Base-by-base conservation (phyloP, 2,329 filamentous ascomycete species). In the Aspergillus arachidicola region DNA sequence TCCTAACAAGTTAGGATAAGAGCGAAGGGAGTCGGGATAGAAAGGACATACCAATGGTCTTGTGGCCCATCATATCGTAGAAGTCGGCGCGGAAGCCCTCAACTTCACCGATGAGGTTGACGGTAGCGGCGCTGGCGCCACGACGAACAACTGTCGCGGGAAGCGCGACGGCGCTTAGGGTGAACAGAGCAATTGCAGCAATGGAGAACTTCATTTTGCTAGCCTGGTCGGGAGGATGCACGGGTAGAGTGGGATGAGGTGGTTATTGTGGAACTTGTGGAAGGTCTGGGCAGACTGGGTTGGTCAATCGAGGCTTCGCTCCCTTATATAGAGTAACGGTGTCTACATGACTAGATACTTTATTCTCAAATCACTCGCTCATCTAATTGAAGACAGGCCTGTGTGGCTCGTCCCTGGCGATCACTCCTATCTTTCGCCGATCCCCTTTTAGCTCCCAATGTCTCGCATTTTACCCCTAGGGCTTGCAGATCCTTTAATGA, bases 51-150 rank as follows among this genome's bases (percentile, higher is more conserved):
- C 59, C 59, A 19, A 61, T 46, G 16, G 59, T 61, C 28, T 61
- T 61, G 53, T 61, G 59, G 53, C 59, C 59, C 28, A 51, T 38
- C 19, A 61, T 61, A 21, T 36, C 48, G 43, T 61, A 61, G 21
- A 43, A 61, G 41, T 57, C 36, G 16, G 51, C 19, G 10, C 59
- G 41, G 41, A 61, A 61, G 9, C 53, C 59, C 12, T 61, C 59
- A 9, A 57, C 32, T 1, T 50, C 30, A 5, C 59, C 45, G 23
- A 61, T 61, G 10, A 61, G 38, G 2, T 51, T 23, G n/a, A 61
- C 59, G 3, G 59, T 53, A 7, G 53, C 51, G n/a, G 38, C 41
- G 19, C 28, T 57, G 43, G 55, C 38, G 30, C 59, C 53, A 26
- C 59, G 59, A 23, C 43, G 59, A 32, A 57, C 10, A 32, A 61